Evolutionary conservation across 2,329 filamentous ascomycete genomes (phyloP).

Genomic region (Fusarium brachygibbosum): DNA sequence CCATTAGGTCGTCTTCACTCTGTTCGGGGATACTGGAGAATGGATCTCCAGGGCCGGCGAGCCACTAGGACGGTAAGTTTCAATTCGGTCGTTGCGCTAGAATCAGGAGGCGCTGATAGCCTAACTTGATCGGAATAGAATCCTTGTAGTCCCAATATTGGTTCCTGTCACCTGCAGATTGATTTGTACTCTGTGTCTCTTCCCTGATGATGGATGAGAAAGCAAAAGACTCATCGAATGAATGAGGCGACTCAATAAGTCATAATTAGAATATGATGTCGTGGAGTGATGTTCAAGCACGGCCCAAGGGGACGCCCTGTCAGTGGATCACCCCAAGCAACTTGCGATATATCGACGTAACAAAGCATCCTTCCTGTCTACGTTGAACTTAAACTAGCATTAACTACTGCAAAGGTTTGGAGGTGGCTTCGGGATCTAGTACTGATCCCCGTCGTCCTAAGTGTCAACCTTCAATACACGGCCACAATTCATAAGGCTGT

Average conservation of each 20-base stretch:
- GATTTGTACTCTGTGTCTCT: constrained; percentile 8
- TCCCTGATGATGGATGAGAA: not conserved
- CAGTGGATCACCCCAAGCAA: constrained; percentile 11
- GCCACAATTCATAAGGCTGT: not conserved
- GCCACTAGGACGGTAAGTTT: constrained; percentile 30
- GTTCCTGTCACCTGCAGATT: constrained; percentile 14
- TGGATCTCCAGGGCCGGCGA: constrained; percentile 8
- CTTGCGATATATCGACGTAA: constrained; percentile 1
- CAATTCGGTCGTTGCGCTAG: constrained; percentile 32
- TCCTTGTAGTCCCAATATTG: constrained; percentile 15
- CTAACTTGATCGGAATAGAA: constrained; percentile 24
- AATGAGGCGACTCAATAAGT: constrained; percentile 12
- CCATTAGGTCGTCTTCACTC: not conserved
- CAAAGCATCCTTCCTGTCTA: not conserved
- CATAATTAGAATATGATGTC: not conserved
- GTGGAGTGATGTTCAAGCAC: constrained; percentile 17
- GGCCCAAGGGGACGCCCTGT: constrained; percentile 5
- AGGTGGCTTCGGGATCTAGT: constrained; percentile 31
- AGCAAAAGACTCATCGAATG: constrained; percentile 7
- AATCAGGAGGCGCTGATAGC: constrained; percentile 39
- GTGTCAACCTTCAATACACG: not conserved
- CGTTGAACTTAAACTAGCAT: not conserved
- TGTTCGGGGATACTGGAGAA: not conserved
- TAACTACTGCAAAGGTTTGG: not conserved
- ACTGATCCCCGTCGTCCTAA: constrained; percentile 1